Percentiles rank a stretch among this genome's conserved stretches.
phyloP scores from a whole-genome alignment of 352 stramenopile genomes.

The Pythium chondricola region DNA sequence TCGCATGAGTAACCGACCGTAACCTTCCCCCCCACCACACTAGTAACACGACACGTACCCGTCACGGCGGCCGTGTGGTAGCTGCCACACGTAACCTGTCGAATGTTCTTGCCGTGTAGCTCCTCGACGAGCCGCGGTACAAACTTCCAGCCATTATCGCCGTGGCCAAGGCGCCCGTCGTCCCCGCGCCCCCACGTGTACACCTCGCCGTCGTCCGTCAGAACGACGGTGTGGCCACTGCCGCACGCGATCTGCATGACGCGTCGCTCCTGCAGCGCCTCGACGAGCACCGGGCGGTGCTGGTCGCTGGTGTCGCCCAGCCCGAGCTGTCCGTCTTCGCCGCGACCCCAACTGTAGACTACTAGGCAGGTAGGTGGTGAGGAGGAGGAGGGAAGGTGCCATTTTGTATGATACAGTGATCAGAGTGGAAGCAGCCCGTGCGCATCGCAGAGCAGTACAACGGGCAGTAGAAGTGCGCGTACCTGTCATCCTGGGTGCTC shows the following conservation, averaged over 20 bases:
- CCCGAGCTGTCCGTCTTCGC: slow-evolving; percentile 82
- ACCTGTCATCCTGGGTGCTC: no score
- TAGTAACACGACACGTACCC: slow-evolving; percentile 17
- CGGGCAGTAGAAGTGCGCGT: no score
- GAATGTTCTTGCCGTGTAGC: slow-evolving; percentile 86
- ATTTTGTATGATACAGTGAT: no score
- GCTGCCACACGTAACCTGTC: slow-evolving; percentile 92
- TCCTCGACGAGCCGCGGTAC: slow-evolving; percentile 91
- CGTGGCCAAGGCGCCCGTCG: slow-evolving; percentile 87
- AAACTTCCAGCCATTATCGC: slow-evolving; percentile 97
- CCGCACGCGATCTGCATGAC: slow-evolving; percentile 87
- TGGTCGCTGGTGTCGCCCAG: slow-evolving; percentile 86
- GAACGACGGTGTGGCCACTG: slow-evolving; percentile 85
- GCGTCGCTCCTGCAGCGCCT: slow-evolving; percentile 73
- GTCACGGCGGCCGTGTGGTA: slow-evolving; percentile 95
- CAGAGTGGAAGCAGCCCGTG: no score
- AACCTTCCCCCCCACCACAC: not conserved
- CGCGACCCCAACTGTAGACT: slow-evolving; percentile 87
- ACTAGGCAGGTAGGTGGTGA: slow-evolving; percentile 3
- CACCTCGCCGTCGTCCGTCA: slow-evolving; percentile 84
- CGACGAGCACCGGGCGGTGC: slow-evolving; percentile 72
- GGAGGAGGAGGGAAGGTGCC: no score
- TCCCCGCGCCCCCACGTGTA: slow-evolving; percentile 88
- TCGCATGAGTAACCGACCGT: not conserved
- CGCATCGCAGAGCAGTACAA: no score